Evolutionary conservation across 192 early-diverging fungal genomes (phyloP), one percentile per base, ranked within the genome.

Genomic region (Obelidium mucronatum): DNA sequence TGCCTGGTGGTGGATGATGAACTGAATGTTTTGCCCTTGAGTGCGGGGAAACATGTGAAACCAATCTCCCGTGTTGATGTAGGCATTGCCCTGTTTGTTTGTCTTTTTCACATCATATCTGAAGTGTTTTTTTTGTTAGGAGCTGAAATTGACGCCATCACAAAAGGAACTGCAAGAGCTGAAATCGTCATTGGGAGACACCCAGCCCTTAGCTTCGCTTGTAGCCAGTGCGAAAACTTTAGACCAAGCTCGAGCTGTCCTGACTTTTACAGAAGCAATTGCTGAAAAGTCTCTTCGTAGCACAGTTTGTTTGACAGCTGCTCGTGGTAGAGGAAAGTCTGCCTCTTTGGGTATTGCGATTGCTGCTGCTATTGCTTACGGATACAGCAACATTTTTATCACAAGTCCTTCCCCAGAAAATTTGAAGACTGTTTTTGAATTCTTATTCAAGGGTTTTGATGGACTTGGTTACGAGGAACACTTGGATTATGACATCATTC

Each of bases 321-420:
- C 92, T 6, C 94, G 97, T 85, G 97, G 97, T 72, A 92, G 97
- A 66, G 97, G 97, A 76, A 99, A 99, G 84, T 98, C 96, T 1
- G 97, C 97, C 0, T 92, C 96, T 1, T 87, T 99, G 40, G 97
- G 97, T 13, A 89, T 99, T 53, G 88, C 96, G 24, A 93, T 99
- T 78, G 95, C 96, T 22, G 91, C 95, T 1, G 97, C 97, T 17
- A 88, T 99, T n/a, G 93, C 96, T 0, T 97, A 96, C 83, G 97
- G 97, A 37, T 99, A 99, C 84, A 95, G 94, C 68, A 99, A 99
- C 83, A 96, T 99, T 73, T 99, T 99, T 86, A 93, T 99, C 75
- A 97, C 97, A 1, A 97, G 96, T 19, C 97, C 97, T 31, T 91
- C 91, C 65, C 96, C 97, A 33, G 96, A 98, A 81, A 99, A 99